Percentiles rank a stretch among this genome's conserved stretches.
Evolutionary conservation across 1,139 yeast genomes (phyloP).

Genomic region (Pichia sp.): DNA sequence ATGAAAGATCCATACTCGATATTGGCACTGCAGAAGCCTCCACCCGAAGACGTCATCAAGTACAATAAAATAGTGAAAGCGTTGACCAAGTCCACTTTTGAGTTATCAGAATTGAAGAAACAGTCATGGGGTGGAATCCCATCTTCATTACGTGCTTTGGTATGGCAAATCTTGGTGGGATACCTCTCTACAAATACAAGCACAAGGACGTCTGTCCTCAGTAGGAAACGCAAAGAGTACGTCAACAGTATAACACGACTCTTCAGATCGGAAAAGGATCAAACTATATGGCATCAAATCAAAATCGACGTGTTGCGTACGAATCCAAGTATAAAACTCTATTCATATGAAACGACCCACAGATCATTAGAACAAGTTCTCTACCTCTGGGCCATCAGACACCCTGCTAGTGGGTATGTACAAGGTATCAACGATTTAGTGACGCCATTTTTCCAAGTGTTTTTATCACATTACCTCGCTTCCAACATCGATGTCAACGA

Average conservation of each 20-base stretch:
- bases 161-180: constrained; percentile 90
- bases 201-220: constrained; percentile 67
- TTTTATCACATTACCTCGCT: constrained; percentile 63
- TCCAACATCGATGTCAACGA: constrained; percentile 43
- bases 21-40: constrained; percentile 38
- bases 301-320: constrained; percentile 95
- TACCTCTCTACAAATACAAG: constrained; percentile 84
- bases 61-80: constrained; percentile 67
- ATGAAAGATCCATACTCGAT: constrained; percentile 38
- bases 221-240: constrained; percentile 85
- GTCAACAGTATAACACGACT: constrained; percentile 60
- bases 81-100: constrained; percentile 60
- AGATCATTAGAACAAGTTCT: constrained; percentile 74
- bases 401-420: constrained; percentile 99
- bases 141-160: constrained; percentile 69
- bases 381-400: constrained; percentile 95
- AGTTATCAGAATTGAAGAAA: constrained; percentile 65
- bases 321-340: constrained; percentile 78
- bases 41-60: constrained; percentile 43
- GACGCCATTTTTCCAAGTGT: constrained; percentile 92
- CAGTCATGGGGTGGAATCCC: constrained; percentile 97
- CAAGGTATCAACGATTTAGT: constrained; percentile 96
- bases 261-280: constrained; percentile 65
- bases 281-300: constrained; percentile 92
- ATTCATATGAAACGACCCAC: constrained; percentile 70